These are phyloP conservation scores for Zhuliangozyma parablackwelliae DNA, from an alignment of 1,139 yeast species.

Conservation along the genomic window DNA sequence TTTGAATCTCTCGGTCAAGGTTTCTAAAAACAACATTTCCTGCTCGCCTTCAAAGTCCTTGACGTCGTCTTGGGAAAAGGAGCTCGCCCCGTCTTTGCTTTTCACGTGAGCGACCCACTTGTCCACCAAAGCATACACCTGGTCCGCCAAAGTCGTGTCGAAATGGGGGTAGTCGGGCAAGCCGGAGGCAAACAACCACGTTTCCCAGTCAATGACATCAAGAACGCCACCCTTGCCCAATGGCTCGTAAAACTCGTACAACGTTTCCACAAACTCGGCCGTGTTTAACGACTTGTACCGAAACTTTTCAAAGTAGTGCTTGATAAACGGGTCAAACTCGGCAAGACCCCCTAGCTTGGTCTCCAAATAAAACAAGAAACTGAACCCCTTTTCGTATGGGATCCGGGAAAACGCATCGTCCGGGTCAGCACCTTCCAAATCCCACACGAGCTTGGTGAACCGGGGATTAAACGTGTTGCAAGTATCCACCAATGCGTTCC, in stretches of 20 bases:
- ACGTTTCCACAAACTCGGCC: conserved; percentile 24
- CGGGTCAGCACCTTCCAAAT: conserved; percentile 25
- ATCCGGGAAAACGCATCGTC: conserved; percentile 33
- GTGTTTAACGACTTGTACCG: conserved; percentile 29
- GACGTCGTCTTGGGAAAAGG: conserved; percentile 20
- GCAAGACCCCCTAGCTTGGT: conserved; percentile 21
- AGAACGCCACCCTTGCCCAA: conserved; percentile 14
- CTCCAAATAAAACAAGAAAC: conserved; percentile 28
- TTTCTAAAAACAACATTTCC: conserved; percentile 30
- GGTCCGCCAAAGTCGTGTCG: conserved; percentile 30
- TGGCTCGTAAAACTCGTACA: conserved; percentile 27
- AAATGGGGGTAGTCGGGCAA: conserved; percentile 28
- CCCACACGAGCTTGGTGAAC: conserved; percentile 26
- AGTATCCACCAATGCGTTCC: conserved; percentile 24
- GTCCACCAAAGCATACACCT: conserved; percentile 23
- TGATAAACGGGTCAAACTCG: conserved; percentile 29
- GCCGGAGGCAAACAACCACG: conserved; percentile 28
- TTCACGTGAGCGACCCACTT: conserved; percentile 19
- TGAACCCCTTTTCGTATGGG: conserved; percentile 37
- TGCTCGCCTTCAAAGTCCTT: conserved; percentile 29
- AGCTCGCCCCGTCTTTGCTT: conserved; percentile 1
- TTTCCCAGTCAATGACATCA: conserved; percentile 22
- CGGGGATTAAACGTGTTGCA: conserved; percentile 16
- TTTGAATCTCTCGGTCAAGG: conserved; percentile 21
- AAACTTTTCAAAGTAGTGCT: conserved; percentile 27